Evolutionary conservation across 2,329 filamentous ascomycete species (phyloP).

Genomic region (Aspergillus calidoustus): DNA sequence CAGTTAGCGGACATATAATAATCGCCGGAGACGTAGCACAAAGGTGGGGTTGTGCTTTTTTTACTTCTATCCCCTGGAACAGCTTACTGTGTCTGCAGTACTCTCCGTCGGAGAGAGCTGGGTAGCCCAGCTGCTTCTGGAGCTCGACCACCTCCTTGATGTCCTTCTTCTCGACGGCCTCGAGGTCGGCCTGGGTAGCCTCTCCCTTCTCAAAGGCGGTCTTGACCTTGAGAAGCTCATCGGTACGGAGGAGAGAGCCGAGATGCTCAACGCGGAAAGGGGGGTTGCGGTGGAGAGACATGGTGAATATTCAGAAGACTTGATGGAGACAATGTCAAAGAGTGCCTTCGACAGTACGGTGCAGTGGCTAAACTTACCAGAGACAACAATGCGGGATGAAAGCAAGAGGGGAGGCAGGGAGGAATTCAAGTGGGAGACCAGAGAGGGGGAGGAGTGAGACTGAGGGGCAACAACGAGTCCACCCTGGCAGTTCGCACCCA

Average conservation of each 20-base stretch:
- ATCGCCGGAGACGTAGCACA: background rate
- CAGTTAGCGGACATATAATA: conserved; percentile 7
- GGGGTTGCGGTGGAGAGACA: conserved; percentile 50
- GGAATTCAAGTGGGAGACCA: background rate
- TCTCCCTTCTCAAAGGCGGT: conserved; percentile 61
- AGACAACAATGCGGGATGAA: background rate
- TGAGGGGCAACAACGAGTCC: conserved; percentile 7
- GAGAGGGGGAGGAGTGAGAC: background rate
- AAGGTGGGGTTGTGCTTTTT: background rate
- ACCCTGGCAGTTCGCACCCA: background rate
- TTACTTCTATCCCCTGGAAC: too few relatives aligned
- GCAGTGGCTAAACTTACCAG: background rate
- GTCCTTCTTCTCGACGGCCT: conserved; percentile 65
- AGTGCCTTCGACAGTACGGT: background rate
- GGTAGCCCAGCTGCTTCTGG: conserved; percentile 67
- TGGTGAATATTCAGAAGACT: conserved; percentile 21
- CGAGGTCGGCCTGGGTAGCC: conserved; percentile 60
- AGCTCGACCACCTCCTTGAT: conserved; percentile 68
- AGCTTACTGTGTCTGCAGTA: conserved; percentile 56
- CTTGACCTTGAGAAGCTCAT: conserved; percentile 64
- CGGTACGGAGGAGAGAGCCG: conserved; percentile 70
- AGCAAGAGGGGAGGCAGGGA: background rate
- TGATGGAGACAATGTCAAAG: background rate
- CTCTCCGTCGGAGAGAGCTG: conserved; percentile 71
- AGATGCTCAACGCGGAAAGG: conserved; percentile 76